Conservation (phyloP, 768 basidiomycete species). For the Cyclocybe cylindracea region DNA sequence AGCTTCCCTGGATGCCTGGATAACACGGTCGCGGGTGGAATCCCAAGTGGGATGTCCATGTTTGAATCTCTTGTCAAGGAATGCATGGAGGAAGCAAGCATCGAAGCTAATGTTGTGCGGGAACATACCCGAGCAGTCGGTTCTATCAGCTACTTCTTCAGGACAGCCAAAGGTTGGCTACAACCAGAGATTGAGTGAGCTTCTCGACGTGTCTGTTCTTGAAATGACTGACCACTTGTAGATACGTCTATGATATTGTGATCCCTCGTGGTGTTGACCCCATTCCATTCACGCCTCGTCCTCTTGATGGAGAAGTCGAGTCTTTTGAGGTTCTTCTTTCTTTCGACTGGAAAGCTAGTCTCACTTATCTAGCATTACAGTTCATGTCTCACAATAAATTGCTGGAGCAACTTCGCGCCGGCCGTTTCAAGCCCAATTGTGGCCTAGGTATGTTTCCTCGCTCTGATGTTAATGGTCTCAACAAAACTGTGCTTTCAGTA, state of each 20-base stretch:
- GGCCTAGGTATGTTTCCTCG: slow-evolving; percentile 60
- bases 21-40: slow-evolving; percentile 92
- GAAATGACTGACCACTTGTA: slow-evolving; percentile 22
- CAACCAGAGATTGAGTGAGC: slow-evolving; percentile 85
- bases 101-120: slow-evolving; percentile 65
- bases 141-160: slow-evolving; percentile 79
- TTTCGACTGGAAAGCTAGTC: background rate
- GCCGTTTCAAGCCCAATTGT: slow-evolving; percentile 92
- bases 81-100: slow-evolving; percentile 90
- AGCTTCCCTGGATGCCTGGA: slow-evolving; percentile 88
- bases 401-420: slow-evolving; percentile 59
- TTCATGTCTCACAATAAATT: slow-evolving; percentile 67
- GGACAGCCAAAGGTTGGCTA: slow-evolving; percentile 72
- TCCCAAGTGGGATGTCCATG: slow-evolving; percentile 72
- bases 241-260: slow-evolving; percentile 83
- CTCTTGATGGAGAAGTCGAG: slow-evolving; percentile 93
- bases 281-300: slow-evolving; percentile 60
- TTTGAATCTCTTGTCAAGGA: slow-evolving; percentile 87
- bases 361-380: slow-evolving; percentile 35
- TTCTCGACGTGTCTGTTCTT: background rate
- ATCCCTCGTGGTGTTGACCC: slow-evolving; percentile 57
- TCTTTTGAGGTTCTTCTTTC: slow-evolving; percentile 69
- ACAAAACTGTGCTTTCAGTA: slow-evolving; percentile 41
- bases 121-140: slow-evolving; percentile 63
- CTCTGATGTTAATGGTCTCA: background rate